These are phyloP conservation scores for Carex kokanica DNA, from an alignment of 176 grass and related monocot species.

Conservation along the genomic window DNA sequence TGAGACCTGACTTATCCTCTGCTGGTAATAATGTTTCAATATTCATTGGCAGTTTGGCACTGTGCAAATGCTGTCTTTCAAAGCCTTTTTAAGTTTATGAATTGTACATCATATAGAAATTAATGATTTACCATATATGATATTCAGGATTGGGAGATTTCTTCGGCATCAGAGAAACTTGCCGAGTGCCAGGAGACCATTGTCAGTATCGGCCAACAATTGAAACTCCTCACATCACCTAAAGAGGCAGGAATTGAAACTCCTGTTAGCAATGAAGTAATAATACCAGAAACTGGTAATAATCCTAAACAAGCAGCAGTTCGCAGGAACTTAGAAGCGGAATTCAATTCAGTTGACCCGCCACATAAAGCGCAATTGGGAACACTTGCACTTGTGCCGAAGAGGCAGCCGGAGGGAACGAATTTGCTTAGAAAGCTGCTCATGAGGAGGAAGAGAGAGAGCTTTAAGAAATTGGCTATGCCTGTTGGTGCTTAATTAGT, in stretches of 20 bases:
- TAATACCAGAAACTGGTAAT: constrained; percentile 25
- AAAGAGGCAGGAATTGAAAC: constrained; percentile 31
- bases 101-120: neutral
- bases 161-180: constrained; percentile 69
- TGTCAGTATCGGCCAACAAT: constrained; percentile 65
- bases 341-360: constrained; percentile 15
- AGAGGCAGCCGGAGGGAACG: constrained; percentile 43
- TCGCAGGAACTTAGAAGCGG: constrained; percentile 2
- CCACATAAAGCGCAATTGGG: constrained; percentile 29
- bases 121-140: neutral
- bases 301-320: constrained; percentile 45
- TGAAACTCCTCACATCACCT: constrained; percentile 75
- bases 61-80: neutral
- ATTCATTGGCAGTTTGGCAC: neutral
- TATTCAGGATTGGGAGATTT: constrained; percentile 50
- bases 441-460: constrained; percentile 53
- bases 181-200: constrained; percentile 86
- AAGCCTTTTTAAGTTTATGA: neutral
- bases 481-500: constrained; percentile 36
- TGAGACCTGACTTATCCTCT: neutral
- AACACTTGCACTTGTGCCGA: constrained; percentile 36
- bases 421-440: constrained; percentile 68
- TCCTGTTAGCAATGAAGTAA: constrained; percentile 22
- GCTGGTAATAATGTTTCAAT: neutral
- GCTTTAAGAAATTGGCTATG: constrained; percentile 35